phyloP scores from a whole-genome alignment of 1,139 yeast species.

The Nakaseomyces nivariensis region DNA sequence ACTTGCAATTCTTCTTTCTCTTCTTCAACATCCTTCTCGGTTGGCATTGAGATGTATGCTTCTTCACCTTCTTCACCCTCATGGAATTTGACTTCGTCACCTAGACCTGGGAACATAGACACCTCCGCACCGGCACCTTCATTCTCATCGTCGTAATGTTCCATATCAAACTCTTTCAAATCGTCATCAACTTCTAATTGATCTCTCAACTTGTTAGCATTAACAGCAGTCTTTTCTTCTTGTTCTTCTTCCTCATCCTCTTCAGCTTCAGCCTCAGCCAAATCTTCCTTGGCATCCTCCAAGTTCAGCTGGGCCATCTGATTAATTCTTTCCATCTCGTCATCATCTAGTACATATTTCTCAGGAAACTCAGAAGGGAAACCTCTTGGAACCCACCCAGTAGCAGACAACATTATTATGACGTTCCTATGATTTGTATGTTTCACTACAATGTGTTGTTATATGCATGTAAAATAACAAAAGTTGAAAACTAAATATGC shows the following conservation, averaged over 20 bases:
- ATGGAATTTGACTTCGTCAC: conserved; percentile 44
- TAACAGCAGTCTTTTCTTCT: conserved; percentile 12
- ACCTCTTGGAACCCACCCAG: conserved; percentile 95
- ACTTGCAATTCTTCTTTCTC: conserved; percentile 80
- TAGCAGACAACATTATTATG: conserved; percentile 68
- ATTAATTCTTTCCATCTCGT: conserved; percentile 83
- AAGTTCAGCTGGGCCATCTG: conserved; percentile 77
- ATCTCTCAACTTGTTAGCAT: conserved; percentile 31
- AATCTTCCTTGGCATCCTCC: conserved; percentile 58
- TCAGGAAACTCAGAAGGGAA: conserved; percentile 89
- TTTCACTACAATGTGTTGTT: no score
- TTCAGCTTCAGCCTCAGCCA: conserved; percentile 31
- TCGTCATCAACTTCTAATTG: conserved; percentile 69
- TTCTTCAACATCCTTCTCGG: conserved; percentile 49
- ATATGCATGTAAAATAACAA: no score
- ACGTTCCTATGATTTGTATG: background rate
- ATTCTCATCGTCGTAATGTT: conserved; percentile 58
- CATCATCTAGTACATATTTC: conserved; percentile 79
- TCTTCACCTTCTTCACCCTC: conserved; percentile 58
- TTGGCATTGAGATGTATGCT: conserved; percentile 68
- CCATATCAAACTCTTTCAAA: conserved; percentile 78
- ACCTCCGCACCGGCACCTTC: conserved; percentile 39
- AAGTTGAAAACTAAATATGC: background rate
- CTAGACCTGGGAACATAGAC: conserved; percentile 63
- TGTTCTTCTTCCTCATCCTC: conserved; percentile 22